Evolutionary conservation across 2,329 filamentous ascomycete species (phyloP), one percentile per base, ranked within the genome.

Genomic region (Sporothrix schenckii): DNA sequence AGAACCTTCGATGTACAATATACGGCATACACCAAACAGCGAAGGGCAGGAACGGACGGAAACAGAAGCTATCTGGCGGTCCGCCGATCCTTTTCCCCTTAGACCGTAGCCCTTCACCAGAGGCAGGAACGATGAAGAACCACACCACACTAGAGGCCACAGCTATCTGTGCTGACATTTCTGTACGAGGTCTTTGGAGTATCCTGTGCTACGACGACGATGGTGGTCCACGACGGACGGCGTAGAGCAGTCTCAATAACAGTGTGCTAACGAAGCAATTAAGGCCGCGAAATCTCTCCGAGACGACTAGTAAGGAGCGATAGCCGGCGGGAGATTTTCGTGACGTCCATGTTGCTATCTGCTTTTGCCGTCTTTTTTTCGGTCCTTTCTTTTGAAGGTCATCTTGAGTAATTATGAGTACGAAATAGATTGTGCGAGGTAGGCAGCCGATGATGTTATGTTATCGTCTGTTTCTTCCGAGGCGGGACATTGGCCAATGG

Each of bases 401-500:
- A 34, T 4, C 4, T 7, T 30, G 30, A 1, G 30, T 34, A 34
- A 34, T 4, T 34, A 34, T 34, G 30, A 34, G 30, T 34, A 34
- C n/a, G n/a, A n/a, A n/a, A n/a, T n/a, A n/a, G 6, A 34, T 34
- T 4, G 47, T 19, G 19, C 47, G 16, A 24, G 58, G 39, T 61
- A 34, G n/a, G n/a, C 58, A 27, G n/a, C 67, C 61, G 68, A 74
- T 72, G 73, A 74, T 73, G 72, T 49, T 71, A 73, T 72, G n/a
- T n/a, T n/a, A n/a, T n/a, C 70, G 68, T 41, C 68, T 70, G 72
- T 60, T 16, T 39, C 49, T 11, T 47, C 39, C 60, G 14, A 13
- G 50, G 67, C 41, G 71, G 69, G 63, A 69, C 72, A 73, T 74
- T 74, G 72, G 65, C 72, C 73, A 74, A 74, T 74, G 56, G 70